A percentile compares a stretch with the other conserved stretches of the same genome.
Evolutionary conservation across 495 filamentous ascomycete genomes (phyloP).

Genomic region (Chaetomium cochliodes): DNA sequence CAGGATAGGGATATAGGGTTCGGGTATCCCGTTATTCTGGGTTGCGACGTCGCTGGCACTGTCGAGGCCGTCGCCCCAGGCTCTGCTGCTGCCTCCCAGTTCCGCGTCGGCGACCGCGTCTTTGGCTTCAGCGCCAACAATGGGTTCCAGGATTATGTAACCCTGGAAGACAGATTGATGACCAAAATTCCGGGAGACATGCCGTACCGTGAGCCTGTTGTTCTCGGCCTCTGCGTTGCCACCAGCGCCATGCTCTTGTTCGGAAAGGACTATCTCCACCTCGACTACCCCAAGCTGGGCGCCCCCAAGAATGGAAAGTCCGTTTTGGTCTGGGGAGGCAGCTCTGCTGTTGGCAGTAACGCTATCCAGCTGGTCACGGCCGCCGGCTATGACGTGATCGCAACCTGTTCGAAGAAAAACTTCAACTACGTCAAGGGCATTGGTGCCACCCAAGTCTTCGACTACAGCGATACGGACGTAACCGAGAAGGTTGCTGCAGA

Average conservation of each 20-base stretch:
- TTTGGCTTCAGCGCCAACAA: constrained; percentile 2
- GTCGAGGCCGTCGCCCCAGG: background rate
- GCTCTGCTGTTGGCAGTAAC: constrained; percentile 56
- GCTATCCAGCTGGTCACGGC: constrained; percentile 60
- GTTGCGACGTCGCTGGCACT: constrained; percentile 1
- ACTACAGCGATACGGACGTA: constrained; percentile 48
- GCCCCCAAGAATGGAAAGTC: constrained; percentile 35
- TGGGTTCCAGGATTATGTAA: background rate
- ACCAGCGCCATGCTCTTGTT: constrained; percentile 36
- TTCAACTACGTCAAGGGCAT: constrained; percentile 34
- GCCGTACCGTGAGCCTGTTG: constrained; percentile 2
- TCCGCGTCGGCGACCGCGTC: constrained; percentile 2
- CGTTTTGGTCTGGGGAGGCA: constrained; percentile 53
- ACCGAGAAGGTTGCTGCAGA: constrained; percentile 31
- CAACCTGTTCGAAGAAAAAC: constrained; percentile 54
- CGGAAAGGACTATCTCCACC: constrained; percentile 36
- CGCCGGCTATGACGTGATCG: constrained; percentile 59
- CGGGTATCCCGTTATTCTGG: constrained; percentile 6
- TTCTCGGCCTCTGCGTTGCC: background rate
- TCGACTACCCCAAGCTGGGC: constrained; percentile 22
- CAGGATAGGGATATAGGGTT: constrained; percentile 31
- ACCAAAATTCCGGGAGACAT: background rate
- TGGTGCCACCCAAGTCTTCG: constrained; percentile 26
- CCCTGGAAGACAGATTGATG: background rate
- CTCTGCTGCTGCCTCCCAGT: background rate